Evolutionary conservation across 768 basidiomycete species (phyloP).

Genomic region (Boletus pseudo-olivaceus): DNA sequence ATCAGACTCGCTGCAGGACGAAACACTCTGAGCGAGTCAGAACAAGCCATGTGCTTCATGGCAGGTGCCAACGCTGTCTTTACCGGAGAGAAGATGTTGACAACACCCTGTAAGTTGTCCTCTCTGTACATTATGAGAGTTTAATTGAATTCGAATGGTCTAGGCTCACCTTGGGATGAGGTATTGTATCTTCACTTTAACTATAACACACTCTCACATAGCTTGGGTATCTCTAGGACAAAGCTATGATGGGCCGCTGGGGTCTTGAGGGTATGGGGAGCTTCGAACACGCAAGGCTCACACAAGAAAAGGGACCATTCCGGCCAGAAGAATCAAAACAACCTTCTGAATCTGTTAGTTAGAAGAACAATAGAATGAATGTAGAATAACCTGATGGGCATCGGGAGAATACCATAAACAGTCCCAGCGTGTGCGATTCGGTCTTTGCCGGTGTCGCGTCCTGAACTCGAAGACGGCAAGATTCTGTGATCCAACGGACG

Average conservation of each 20-base stretch:
- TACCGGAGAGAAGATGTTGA: slow-evolving; percentile 97
- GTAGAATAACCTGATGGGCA: background rate
- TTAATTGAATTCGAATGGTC: slow-evolving; percentile 6
- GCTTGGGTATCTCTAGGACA: slow-evolving; percentile 53
- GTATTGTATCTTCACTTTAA: slow-evolving; percentile 32
- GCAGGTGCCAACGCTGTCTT: slow-evolving; percentile 98
- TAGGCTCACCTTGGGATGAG: slow-evolving; percentile 94
- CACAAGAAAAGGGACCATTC: slow-evolving; percentile 45
- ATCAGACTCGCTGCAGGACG: slow-evolving; percentile 94
- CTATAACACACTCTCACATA: background rate
- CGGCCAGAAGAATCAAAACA: slow-evolving; percentile 4
- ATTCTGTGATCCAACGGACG: background rate
- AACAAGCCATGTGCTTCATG: slow-evolving; percentile 99
- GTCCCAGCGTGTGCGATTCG: slow-evolving; percentile 7
- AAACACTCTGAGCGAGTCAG: slow-evolving; percentile 81
- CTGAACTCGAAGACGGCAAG: background rate
- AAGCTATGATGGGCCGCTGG: slow-evolving; percentile 91
- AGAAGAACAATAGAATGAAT: background rate
- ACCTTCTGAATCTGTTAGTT: background rate
- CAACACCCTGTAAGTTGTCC: slow-evolving; percentile 79
- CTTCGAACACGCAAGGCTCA: slow-evolving; percentile 72
- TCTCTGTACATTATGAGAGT: background rate
- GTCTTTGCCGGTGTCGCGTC: slow-evolving; percentile 21
- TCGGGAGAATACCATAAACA: background rate
- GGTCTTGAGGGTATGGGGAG: slow-evolving; percentile 88